Evolutionary conservation across 1,284 basidiomycete genomes (phyloP), one percentile per base, ranked within the genome.

Genomic region (Exobasidium rhododendri): DNA sequence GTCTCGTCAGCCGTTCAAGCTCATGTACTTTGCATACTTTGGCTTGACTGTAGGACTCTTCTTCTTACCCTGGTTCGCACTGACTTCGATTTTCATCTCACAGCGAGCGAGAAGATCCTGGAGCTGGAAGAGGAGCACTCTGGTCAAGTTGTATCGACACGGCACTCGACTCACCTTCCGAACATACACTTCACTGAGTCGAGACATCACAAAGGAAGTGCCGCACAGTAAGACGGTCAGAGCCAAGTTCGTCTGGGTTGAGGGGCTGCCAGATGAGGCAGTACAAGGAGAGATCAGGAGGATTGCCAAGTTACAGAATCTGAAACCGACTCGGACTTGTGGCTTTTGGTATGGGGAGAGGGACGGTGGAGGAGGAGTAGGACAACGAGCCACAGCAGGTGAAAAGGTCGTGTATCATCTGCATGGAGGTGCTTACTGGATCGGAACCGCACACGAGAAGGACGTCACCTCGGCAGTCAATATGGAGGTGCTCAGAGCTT

Each of bases 371-470:
- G 57, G 61, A 11, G 66, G 69, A 5, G 66, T 72, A 2, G 71
- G 70, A 11, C 56, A 65, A 28, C 57, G 56, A 0, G 72, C 74
- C 0, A 58, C 60, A 24, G 57, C 52, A 0, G 69, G 67, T n/a
- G 75, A 77, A 50, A 66, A 70, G 60, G 68, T 77, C 32, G 55
- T 77, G 4, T 70, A 68, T 35, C 70, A 76, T 54, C 55, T 77
- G 14, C 75, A 77, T 44, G 75, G 75, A 11, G 75, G 75, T 5
- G 75, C 75, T 4, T 77, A 77, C 51, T 77, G 75, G 75, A 74
- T 74, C 40, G 71, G 72, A 6, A 71, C 70, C 7, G 70, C 70
- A 14, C 72, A 73, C 64, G 72, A 74, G 22, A 59, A 65, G 40
- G 70, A 74, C 35, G 69, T 73, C 4, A 73, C 70, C 0, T 66